Percentiles rank a stretch among this genome's conserved stretches.
Conservation (phyloP, 768 basidiomycete genomes). For the Filobasidium wieringae region DNA sequence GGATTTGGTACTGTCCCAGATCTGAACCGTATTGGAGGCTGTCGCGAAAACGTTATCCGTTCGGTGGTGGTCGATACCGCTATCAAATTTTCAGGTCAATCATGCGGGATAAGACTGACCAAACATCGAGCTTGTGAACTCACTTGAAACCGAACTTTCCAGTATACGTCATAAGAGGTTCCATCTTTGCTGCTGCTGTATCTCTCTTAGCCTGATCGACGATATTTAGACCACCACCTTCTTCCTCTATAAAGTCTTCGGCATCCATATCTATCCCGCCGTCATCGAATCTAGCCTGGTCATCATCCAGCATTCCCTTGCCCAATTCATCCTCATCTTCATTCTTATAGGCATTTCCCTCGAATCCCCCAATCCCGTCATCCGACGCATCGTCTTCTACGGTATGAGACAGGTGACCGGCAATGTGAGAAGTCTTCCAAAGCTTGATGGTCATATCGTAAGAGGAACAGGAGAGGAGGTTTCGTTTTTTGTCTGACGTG, state of each 20-base stretch:
- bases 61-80: constrained; percentile 88
- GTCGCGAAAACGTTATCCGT: constrained; percentile 84
- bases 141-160: constrained; percentile 89
- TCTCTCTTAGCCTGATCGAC: constrained; percentile 25
- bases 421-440: constrained; percentile 34
- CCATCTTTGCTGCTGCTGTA: constrained; percentile 26
- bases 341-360: constrained; percentile 28
- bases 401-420: constrained; percentile 24
- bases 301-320: constrained; percentile 24
- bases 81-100: constrained; percentile 32
- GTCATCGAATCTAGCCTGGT: constrained; percentile 29
- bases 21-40: constrained; percentile 80
- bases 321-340: constrained; percentile 11
- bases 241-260: constrained; percentile 24
- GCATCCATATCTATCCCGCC: constrained; percentile 23
- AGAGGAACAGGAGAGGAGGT: constrained; percentile 36
- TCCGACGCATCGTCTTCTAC: constrained; percentile 28
- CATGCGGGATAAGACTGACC: neutral
- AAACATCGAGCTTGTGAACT: constrained; percentile 20
- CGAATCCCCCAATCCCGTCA: constrained; percentile 18
- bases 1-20: constrained; percentile 89
- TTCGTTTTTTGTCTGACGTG: constrained; percentile 30
- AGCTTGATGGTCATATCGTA: constrained; percentile 38
- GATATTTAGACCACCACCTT: constrained; percentile 32
- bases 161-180: constrained; percentile 64